phyloP scores from a whole-genome alignment of 2,329 filamentous ascomycete species.

The Coniella lustricola region DNA sequence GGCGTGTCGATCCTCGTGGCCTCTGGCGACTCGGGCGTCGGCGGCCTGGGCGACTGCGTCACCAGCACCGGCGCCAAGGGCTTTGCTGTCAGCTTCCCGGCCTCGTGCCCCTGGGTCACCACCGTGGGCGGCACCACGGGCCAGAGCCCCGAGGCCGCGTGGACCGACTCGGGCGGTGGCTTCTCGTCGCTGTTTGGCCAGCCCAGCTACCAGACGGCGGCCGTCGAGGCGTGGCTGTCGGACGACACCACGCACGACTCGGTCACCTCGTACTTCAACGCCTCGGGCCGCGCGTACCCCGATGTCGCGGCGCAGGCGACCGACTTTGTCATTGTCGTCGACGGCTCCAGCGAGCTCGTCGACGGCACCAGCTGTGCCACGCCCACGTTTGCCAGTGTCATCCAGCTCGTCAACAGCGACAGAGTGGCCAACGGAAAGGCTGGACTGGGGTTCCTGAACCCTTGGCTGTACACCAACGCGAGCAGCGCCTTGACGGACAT shows the following conservation, averaged over 20 bases:
- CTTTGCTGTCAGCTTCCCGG: slow-evolving; percentile 37
- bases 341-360: background rate
- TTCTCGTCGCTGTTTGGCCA: slow-evolving; percentile 41
- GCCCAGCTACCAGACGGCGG: slow-evolving; percentile 34
- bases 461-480: slow-evolving; percentile 17
- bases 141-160: slow-evolving; percentile 43
- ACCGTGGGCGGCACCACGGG: slow-evolving; percentile 52
- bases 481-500: slow-evolving; percentile 20
- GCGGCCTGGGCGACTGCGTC: slow-evolving; percentile 18
- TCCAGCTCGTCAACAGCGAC: slow-evolving; percentile 47
- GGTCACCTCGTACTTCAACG: slow-evolving; percentile 31
- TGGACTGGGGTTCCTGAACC: slow-evolving; percentile 36
- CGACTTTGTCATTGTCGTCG: slow-evolving; percentile 16
- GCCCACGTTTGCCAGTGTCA: slow-evolving; percentile 44
- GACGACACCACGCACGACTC: slow-evolving; percentile 5
- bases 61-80: slow-evolving; percentile 19
- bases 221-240: slow-evolving; percentile 21
- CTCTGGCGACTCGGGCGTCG: slow-evolving; percentile 48
- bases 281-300: slow-evolving; percentile 12
- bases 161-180: slow-evolving; percentile 45
- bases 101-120: slow-evolving; percentile 53
- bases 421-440: slow-evolving; percentile 36
- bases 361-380: slow-evolving; percentile 34
- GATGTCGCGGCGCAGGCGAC: slow-evolving; percentile 31
- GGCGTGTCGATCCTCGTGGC: slow-evolving; percentile 60